phyloP scores from a whole-genome alignment of 768 basidiomycete genomes.

The Leccinum broughii region DNA sequence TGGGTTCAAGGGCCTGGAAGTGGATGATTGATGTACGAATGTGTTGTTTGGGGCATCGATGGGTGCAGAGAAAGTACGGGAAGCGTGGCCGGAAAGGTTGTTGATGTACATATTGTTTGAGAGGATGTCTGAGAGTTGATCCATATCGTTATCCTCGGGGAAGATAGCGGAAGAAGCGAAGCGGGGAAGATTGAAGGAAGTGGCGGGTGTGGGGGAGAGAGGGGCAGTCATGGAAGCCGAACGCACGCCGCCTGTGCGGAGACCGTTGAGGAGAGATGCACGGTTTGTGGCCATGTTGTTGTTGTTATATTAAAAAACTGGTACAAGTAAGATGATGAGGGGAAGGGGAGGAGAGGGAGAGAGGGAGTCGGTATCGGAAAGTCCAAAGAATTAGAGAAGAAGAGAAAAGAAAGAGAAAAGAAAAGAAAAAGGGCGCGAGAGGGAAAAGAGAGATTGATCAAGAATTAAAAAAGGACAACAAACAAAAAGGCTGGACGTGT shows the following conservation, averaged over 20 bases:
- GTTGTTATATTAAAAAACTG: constrained; percentile 24
- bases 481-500: constrained; percentile 21
- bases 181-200: constrained; percentile 64
- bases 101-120: constrained; percentile 53
- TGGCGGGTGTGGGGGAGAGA: constrained; percentile 65
- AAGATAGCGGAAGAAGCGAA: constrained; percentile 47
- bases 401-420: constrained; percentile 21
- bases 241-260: constrained; percentile 88
- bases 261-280: constrained; percentile 84
- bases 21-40: constrained; percentile 64
- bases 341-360: background rate
- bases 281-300: constrained; percentile 53
- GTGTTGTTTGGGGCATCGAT: constrained; percentile 67
- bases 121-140: constrained; percentile 60
- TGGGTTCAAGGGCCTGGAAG: constrained; percentile 52
- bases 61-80: constrained; percentile 66
- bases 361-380: background rate
- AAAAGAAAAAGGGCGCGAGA: background rate
- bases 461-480: background rate
- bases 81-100: constrained; percentile 30
- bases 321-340: constrained; percentile 17
- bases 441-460: constrained; percentile 10
- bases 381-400: constrained; percentile 13
- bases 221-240: constrained; percentile 61
- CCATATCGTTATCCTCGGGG: constrained; percentile 55